A percentile compares a stretch with the other conserved stretches of the same genome.
phyloP scores from a whole-genome alignment of 805 yeast genomes.

The Candida namnaoensis region DNA sequence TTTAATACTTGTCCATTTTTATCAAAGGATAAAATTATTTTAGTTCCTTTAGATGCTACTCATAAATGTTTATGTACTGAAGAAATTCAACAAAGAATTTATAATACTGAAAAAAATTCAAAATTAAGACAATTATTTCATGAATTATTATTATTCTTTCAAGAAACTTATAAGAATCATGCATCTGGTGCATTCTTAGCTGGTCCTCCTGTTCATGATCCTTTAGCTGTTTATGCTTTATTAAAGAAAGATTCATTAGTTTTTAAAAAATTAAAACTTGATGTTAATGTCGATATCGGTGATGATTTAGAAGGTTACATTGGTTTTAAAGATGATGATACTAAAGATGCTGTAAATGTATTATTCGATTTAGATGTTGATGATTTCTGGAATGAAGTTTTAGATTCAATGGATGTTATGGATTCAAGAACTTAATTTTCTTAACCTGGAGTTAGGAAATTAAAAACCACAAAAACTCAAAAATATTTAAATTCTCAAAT shows the following conservation, averaged over 20 bases:
- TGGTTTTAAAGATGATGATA: conserved; percentile 9
- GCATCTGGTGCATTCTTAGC: not conserved
- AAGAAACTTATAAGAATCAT: conserved; percentile 30
- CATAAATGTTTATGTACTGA: conserved; percentile 50
- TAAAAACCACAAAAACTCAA: no score
- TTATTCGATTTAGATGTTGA: conserved; percentile 29
- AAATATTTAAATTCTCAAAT: no score
- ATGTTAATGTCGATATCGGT: conserved; percentile 7
- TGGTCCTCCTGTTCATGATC: conserved; percentile 82
- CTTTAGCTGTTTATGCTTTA: conserved; percentile 57
- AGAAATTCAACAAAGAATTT: conserved; percentile 28
- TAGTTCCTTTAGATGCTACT: conserved; percentile 65
- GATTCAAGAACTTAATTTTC: conserved; percentile 13
- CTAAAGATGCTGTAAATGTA: conserved; percentile 27
- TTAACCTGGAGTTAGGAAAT: no score
- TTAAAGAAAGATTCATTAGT: conserved; percentile 24
- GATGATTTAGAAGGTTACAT: conserved; percentile 8
- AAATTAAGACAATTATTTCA: conserved; percentile 44
- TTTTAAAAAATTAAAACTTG: no score
- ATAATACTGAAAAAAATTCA: conserved; percentile 25
- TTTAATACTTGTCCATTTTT: conserved; percentile 26
- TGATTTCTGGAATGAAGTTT: conserved; percentile 37
- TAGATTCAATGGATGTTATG: conserved; percentile 26
- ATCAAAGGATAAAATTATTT: conserved; percentile 33
- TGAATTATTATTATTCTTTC: conserved; percentile 45